Evolutionary conservation across 2,329 filamentous ascomycete genomes (phyloP), one percentile per base, ranked within the genome.

Genomic region (Colletotrichum sojae): DNA sequence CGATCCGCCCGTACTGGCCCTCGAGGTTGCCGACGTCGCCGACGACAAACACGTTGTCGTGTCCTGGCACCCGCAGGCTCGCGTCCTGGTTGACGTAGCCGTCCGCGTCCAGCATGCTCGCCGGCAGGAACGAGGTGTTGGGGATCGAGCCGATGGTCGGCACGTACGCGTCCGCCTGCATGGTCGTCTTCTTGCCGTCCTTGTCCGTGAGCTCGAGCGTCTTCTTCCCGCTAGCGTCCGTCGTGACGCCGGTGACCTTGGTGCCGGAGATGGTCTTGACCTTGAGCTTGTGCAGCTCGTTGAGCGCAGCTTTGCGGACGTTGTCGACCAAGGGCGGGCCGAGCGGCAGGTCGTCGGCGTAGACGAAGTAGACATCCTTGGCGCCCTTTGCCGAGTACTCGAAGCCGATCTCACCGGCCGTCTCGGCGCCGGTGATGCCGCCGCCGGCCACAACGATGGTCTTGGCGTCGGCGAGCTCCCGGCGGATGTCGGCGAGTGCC

Each of bases 391-490:
- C 76, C 3, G 79, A 80, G 72, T 84, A 88, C 72, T 82, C 81
- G 18, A 80, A 80, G 9, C 81, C 86, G 27, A 89, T 81, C 76
- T 89, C 86, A 46, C 83, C 86, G 5, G 82, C 83, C 9, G 84
- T 78, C 76, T 89, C 86, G 39, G 83, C 76, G 22, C 86, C 86
- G 0, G 85, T 88, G 20, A 80, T 55, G 22, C 86, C 86, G 9
- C 82, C 86, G 45, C 87, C 86, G 16, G 81, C 85, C 4, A 89
- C 78, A 58, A 88, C 83, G 67, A 89, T 83, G 27, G 80, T 83
- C 66, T 81, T 77, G 15, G 86, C 86, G 10, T 74, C 71, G 13
- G 76, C 73, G 71, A 89, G 80, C 52, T 78, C 73, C 2, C 75
- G 45, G 25, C 80, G 81, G 43, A 83, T 72, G 18, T 71, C 61